Evolutionary conservation across 768 basidiomycete genomes (phyloP), one percentile per base, ranked within the genome.

Genomic region (Mycena haematopus): DNA sequence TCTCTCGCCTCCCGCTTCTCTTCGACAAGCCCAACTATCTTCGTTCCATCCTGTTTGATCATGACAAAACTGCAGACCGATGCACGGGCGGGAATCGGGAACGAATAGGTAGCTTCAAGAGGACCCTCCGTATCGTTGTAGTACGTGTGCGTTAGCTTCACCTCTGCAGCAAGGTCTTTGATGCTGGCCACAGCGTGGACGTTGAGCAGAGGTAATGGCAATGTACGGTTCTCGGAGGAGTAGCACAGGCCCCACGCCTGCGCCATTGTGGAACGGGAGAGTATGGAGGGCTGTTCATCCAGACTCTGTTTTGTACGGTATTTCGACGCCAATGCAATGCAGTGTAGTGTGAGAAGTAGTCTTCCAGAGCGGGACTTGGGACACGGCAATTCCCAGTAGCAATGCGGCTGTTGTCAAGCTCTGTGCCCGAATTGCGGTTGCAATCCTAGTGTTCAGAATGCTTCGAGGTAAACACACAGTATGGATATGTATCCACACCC

Each of bases 91-190:
- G 60, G 63, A 10, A 67, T 58, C 15, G 58, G 53, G 35, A 67
- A 67, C 11, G 50, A 45, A 50, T 67, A 67, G 10, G 22, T 21
- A 10, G 59, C 66, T 19, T 64, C 54, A 17, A 60, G 52, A 11
- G 60, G 2, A 2, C 10, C 21, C 6, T 24, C 45, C 15, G 52
- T 44, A n/a, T 61, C 60, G 33, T 66, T 65, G 17, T 8, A 52
- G 44, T 65, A 67, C 25, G 47, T 63, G 19, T 67, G 66, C 1
- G 51, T 49, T 5, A 67, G 15, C 29, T 56, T 60, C 35, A 67
- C 66, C 22, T 53, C 47, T 9, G 66, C 62, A 24, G 35, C 51
- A 10, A 66, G 55, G 15, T 61, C 64, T 38, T 62, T 62, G 38
- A 68, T 56, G 21, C 9, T 60, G 7, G 56, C 63, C 10, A 31